A percentile compares a stretch with the other conserved stretches of the same genome.
Evolutionary conservation across 352 stramenopile genomes (phyloP).

Genomic region (Pythium dissimile): DNA sequence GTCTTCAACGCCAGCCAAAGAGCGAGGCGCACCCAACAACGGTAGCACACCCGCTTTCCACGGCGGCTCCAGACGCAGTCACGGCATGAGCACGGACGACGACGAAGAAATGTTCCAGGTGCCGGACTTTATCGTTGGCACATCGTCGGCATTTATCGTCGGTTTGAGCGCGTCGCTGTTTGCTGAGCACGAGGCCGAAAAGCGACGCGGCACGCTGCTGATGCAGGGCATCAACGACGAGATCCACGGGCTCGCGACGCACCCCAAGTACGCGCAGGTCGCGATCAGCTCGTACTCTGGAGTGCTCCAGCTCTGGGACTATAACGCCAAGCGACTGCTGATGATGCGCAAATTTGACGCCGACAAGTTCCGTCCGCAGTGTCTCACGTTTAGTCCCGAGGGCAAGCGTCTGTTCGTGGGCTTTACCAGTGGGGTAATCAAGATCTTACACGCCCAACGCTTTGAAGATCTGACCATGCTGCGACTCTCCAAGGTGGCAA

Average conservation of each 20-base stretch:
- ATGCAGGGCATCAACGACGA: constrained; percentile 90
- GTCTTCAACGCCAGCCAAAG: too few relatives aligned
- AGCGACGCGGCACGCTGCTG: constrained; percentile 84
- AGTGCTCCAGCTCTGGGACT: constrained; percentile 91
- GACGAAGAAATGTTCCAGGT: constrained; percentile 60
- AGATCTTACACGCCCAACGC: constrained; percentile 71
- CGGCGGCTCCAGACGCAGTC: constrained; percentile 3
- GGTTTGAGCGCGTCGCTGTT: constrained; percentile 78
- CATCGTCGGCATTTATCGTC: constrained; percentile 83
- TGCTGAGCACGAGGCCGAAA: constrained; percentile 80
- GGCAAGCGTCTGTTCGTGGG: constrained; percentile 82
- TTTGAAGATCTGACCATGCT: constrained; percentile 80
- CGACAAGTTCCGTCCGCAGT: constrained; percentile 69
- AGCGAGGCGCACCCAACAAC: neutral
- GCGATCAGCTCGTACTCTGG: constrained; percentile 81
- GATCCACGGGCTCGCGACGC: constrained; percentile 75
- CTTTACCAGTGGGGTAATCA: constrained; percentile 85
- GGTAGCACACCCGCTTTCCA: neutral
- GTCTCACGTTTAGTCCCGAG: constrained; percentile 72
- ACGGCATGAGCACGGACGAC: constrained; percentile 6
- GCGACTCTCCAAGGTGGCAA: constrained; percentile 58
- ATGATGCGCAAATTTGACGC: constrained; percentile 78
- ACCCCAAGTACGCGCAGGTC: constrained; percentile 72
- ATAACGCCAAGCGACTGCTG: constrained; percentile 73
- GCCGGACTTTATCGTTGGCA: constrained; percentile 91